Evolutionary conservation across 257 asterid genomes (phyloP).

Genomic region (Lavandula angustifolia): DNA sequence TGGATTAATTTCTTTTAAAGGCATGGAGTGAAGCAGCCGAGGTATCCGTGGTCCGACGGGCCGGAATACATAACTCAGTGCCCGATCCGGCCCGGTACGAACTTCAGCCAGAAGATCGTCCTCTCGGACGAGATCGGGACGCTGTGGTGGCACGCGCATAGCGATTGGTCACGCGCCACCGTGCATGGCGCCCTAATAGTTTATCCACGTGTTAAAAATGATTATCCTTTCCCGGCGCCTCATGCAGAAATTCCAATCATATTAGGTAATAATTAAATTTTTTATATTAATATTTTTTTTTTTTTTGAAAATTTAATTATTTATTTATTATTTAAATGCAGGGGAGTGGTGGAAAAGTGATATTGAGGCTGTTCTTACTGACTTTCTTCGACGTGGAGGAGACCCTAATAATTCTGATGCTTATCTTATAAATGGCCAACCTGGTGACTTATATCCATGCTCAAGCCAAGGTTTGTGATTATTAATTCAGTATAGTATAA

Average conservation of each 20-base stretch:
- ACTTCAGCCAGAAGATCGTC: slow-evolving; percentile 41
- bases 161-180: slow-evolving; percentile 55
- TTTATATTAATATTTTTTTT: neutral
- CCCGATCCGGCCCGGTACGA: slow-evolving; percentile 48
- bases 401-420: slow-evolving; percentile 60
- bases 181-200: slow-evolving; percentile 53
- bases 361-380: slow-evolving; percentile 33
- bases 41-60: slow-evolving; percentile 62
- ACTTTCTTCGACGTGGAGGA: slow-evolving; percentile 43
- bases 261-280: slow-evolving; percentile 37
- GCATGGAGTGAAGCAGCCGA: slow-evolving; percentile 60
- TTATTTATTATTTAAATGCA: slow-evolving; percentile 14
- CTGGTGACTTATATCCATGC: slow-evolving; percentile 58
- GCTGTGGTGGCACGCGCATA: slow-evolving; percentile 64
- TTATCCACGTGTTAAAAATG: slow-evolving; percentile 26
- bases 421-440: slow-evolving; percentile 61
- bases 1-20: slow-evolving; percentile 32
- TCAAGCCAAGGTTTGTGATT: slow-evolving; percentile 46
- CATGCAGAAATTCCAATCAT: slow-evolving; percentile 52
- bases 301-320: too few species aligned
- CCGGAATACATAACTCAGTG: slow-evolving; percentile 60
- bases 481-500: neutral
- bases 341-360: slow-evolving; percentile 72
- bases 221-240: slow-evolving; percentile 48
- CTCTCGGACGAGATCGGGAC: slow-evolving; percentile 53